Evolutionary conservation across 202 grass and related monocot genomes (phyloP).

Genomic region (Carex arenaria): DNA sequence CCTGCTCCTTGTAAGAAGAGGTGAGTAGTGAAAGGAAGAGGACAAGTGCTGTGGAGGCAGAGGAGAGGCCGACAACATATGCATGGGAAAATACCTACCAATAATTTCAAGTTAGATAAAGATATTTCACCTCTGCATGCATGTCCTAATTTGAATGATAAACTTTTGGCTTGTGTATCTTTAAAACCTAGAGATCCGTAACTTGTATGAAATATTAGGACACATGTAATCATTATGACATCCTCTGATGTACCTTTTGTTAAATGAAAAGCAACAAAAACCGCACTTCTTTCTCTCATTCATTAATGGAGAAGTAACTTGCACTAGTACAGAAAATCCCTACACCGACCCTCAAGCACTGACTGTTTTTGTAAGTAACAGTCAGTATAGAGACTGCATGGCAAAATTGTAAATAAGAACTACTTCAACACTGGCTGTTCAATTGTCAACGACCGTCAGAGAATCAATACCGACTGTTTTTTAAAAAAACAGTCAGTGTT

Average conservation of each 20-base stretch:
- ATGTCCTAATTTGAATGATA: neutral
- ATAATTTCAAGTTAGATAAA: neutral
- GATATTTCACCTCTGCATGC: neutral
- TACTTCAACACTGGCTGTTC: too few species aligned
- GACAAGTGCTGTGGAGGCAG: constrained; percentile 20
- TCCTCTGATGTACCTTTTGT: neutral
- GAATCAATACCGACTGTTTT: too few species aligned
- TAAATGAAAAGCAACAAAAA: neutral
- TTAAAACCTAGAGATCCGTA: neutral
- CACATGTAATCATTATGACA: neutral
- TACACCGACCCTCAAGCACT: too few species aligned
- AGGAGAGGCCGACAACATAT: constrained; percentile 27
- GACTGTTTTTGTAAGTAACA: too few species aligned
- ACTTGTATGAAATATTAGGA: neutral
- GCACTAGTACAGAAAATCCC: too few species aligned
- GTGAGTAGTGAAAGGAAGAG: constrained; percentile 29
- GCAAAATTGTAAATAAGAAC: too few species aligned
- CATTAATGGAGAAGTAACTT: neutral
- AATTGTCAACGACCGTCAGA: too few species aligned
- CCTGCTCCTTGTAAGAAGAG: constrained; percentile 24
- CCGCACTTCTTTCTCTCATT: too few species aligned
- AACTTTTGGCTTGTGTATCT: neutral
- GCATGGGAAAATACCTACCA: constrained; percentile 21
- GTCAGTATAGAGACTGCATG: too few species aligned
- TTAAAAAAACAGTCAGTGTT: too few species aligned